Percentiles rank a stretch among this genome's conserved stretches.
Evolutionary conservation across 2,329 filamentous ascomycete genomes (phyloP).

Genomic region (Cordyceps sp.): DNA sequence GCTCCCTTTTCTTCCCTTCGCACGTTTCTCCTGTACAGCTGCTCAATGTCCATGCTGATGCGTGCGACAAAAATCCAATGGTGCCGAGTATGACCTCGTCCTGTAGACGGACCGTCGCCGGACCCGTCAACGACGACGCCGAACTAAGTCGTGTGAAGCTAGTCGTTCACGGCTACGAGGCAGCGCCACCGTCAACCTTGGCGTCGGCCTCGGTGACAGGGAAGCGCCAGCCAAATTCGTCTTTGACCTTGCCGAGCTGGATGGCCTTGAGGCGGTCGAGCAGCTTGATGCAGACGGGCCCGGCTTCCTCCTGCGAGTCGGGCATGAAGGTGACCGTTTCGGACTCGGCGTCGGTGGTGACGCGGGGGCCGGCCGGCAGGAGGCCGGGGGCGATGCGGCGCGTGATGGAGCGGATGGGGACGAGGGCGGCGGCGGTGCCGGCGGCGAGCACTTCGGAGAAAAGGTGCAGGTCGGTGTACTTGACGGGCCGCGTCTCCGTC

Average conservation of each 20-base stretch:
- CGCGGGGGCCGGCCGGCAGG: slow-evolving; percentile 19
- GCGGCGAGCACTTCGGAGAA: slow-evolving; percentile 72
- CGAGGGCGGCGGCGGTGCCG: slow-evolving; percentile 78
- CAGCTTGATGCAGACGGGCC: slow-evolving; percentile 55
- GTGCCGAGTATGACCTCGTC: too few relatives aligned
- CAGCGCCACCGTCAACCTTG: slow-evolving; percentile 16
- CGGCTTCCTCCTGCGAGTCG: slow-evolving; percentile 47
- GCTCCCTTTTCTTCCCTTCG: too few relatives aligned
- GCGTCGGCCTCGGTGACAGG: slow-evolving; percentile 27
- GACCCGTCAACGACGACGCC: too few relatives aligned
- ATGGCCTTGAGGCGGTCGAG: slow-evolving; percentile 67
- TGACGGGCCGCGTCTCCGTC: slow-evolving; percentile 60
- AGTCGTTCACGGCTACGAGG: too few relatives aligned
- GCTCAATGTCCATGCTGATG: too few relatives aligned
- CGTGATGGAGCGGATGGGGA: slow-evolving; percentile 84
- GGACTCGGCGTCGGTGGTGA: slow-evolving; percentile 16
- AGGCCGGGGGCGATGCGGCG: slow-evolving; percentile 25
- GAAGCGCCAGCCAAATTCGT: slow-evolving; percentile 58
- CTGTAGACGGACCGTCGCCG: too few relatives aligned
- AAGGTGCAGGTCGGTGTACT: slow-evolving; percentile 36
- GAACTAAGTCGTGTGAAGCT: too few relatives aligned
- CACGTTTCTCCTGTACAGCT: too few relatives aligned
- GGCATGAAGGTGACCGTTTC: slow-evolving; percentile 41
- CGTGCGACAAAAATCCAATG: too few relatives aligned
- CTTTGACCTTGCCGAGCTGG: slow-evolving; percentile 64